Conservation (phyloP, 495 filamentous ascomycete species). For the Evansstolkia leycettana region DNA sequence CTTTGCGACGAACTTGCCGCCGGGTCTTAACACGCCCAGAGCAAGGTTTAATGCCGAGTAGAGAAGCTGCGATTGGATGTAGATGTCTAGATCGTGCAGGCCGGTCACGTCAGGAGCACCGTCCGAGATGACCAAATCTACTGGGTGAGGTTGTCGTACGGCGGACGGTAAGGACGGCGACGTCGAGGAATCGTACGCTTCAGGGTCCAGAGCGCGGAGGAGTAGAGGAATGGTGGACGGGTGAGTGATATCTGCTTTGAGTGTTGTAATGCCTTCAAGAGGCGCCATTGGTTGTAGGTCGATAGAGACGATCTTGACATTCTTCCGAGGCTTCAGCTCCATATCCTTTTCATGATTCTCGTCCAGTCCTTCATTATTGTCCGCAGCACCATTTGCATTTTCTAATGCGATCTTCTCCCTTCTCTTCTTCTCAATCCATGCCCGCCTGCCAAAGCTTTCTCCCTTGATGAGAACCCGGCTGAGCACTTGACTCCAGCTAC, state of each 20-base stretch:
- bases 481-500: constrained; percentile 93
- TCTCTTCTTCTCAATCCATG: constrained; percentile 73
- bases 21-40: constrained; percentile 77
- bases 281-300: constrained; percentile 94
- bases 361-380: constrained; percentile 13
- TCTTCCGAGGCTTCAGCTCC: constrained; percentile 44
- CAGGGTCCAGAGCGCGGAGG: constrained; percentile 69
- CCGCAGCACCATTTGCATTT: constrained; percentile 24
- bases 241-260: constrained; percentile 94
- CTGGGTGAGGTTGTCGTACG: constrained; percentile 49
- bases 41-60: constrained; percentile 89
- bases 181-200: constrained; percentile 47
- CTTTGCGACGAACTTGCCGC: constrained; percentile 94
- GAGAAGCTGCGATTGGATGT: constrained; percentile 89
- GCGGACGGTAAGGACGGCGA: constrained; percentile 19
- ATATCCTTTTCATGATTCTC: constrained; percentile 13
- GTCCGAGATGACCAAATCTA: constrained; percentile 88
- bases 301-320: constrained; percentile 89
- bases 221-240: constrained; percentile 86
- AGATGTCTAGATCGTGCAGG: constrained; percentile 93
- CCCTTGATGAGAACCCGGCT: constrained; percentile 86
- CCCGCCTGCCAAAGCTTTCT: constrained; percentile 71
- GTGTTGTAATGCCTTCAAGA: constrained; percentile 77
- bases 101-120: constrained; percentile 96
- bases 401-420: constrained; percentile 31